Percentiles rank a stretch among this genome's conserved stretches.
phyloP scores from a whole-genome alignment of 2,329 filamentous ascomycete genomes.

The Sporothrix pseudoabietina region DNA sequence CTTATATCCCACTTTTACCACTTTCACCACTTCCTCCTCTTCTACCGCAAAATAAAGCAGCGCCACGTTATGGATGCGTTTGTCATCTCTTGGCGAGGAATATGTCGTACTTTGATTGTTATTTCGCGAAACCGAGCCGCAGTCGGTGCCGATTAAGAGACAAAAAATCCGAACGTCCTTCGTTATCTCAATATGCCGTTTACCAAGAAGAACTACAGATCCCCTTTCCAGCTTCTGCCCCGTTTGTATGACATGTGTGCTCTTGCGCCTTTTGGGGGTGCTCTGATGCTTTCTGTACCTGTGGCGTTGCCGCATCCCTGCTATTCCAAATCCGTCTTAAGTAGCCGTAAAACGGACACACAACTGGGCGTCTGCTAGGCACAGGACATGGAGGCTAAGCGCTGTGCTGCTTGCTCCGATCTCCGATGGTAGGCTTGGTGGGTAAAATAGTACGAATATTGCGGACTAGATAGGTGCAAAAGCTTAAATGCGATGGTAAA shows the following conservation, averaged over 20 bases:
- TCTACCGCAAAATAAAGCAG: not conserved
- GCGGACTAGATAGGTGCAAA: not conserved
- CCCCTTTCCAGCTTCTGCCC: not conserved
- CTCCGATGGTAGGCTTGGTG: not conserved
- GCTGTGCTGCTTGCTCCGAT: not conserved
- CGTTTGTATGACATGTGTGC: not conserved
- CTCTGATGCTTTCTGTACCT: conserved; percentile 21
- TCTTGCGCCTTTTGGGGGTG: conserved; percentile 22
- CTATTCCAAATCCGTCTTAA: conserved; percentile 13
- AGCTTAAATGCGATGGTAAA: not conserved
- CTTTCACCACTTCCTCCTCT: not conserved
- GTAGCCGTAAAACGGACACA: not conserved
- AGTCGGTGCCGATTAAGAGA: not conserved
- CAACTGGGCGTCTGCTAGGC: not conserved
- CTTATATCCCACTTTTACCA: too few species aligned
- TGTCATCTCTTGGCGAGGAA: not conserved
- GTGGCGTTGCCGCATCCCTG: conserved; percentile 7
- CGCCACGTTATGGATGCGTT: not conserved
- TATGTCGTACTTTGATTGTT: not conserved
- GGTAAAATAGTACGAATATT: not conserved
- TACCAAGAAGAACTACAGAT: not conserved
- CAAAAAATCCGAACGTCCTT: not conserved
- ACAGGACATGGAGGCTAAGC: not conserved
- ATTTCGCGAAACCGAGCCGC: not conserved
- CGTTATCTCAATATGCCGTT: not conserved